Base-by-base conservation (phyloP, 2,329 filamentous ascomycete genomes). In the Zasmidium angulare region DNA sequence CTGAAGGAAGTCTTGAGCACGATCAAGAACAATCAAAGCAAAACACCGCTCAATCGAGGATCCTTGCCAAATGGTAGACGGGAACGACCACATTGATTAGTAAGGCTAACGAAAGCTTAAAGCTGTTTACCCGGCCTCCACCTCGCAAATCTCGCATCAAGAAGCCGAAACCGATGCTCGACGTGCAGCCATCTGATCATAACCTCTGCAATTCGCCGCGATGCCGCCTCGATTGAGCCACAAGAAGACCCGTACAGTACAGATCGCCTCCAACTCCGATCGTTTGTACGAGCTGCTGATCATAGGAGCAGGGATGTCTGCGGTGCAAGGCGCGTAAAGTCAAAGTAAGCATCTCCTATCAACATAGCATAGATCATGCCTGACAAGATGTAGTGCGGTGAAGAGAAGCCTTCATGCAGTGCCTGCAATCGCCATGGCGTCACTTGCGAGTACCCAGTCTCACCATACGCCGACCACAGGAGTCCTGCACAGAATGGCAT, bases 301-400 rank as follows among this genome's bases (percentile, higher is more conserved):
- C n/a, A n/a, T n/a, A n/a, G n/a, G n/a, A n/a, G n/a, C n/a, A 64
- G 62, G 64, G 66, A 21, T 66, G 63, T 50, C 58, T 58, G 19
- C 55, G 61, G 17, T 68, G 66, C 50, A 68, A 67, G 52, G 58
- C 58, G 29, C 55, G 66, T 12, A 68, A 66, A 36, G 60, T 66
- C n/a, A 66, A 64, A 50, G 58, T 58, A 64, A 50, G 58, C 55
- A 10, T 46, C 26, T 29, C 29, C 43, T 6, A 31, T 49, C 21
- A 24, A 9, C 19, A 29, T 11, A 29, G 11, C 6, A 29, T 11
- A 11, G 11, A 4, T 11, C 26, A 29, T 29, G 6, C 6, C 26
- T 29, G 6, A 29, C 26, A 17, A 46, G 36, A 12, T 17, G 1
- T 26, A 66, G 59, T 66, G 67, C 53, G 66, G 66, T 53, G 67